These are phyloP conservation scores for Fusarium chlamydosporum DNA, from an alignment of 2,329 filamentous ascomycete genomes.

Conservation along the genomic window DNA sequence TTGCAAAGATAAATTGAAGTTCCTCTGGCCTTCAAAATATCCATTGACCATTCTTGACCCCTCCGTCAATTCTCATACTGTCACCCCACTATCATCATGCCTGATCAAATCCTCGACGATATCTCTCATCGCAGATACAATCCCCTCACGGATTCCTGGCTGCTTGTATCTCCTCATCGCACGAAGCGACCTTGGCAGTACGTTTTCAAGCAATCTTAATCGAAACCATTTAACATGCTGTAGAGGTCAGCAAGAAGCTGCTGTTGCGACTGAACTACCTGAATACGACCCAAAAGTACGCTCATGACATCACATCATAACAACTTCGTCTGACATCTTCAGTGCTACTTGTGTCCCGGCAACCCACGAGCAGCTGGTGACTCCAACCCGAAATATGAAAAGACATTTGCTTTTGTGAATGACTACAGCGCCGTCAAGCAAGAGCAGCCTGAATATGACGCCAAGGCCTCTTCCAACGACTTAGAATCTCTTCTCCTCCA, in stretches of 20 bases:
- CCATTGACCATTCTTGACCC: neutral
- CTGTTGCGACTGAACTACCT: conserved; percentile 77
- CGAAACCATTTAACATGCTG: conserved; percentile 15
- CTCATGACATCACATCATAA: conserved; percentile 25
- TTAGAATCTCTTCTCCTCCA: conserved; percentile 82
- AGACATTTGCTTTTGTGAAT: conserved; percentile 95
- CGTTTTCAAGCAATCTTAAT: conserved; percentile 56
- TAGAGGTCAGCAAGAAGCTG: conserved; percentile 83
- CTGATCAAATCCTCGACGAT: conserved; percentile 86
- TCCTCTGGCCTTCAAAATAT: neutral
- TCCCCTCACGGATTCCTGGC: conserved; percentile 88
- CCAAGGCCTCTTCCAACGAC: conserved; percentile 63
- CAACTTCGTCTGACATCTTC: conserved; percentile 27
- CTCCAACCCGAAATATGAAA: conserved; percentile 85
- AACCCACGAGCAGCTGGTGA: conserved; percentile 92
- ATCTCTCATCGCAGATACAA: conserved; percentile 98
- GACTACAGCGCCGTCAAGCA: conserved; percentile 98
- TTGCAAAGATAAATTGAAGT: conserved; percentile 21
- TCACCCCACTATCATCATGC: conserved; percentile 66
- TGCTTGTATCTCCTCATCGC: conserved; percentile 94
- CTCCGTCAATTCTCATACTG: conserved; percentile 16
- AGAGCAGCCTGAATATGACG: conserved; percentile 82
- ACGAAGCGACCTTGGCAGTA: conserved; percentile 99
- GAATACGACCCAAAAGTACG: conserved; percentile 81
- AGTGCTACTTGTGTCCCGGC: conserved; percentile 95